Percentiles rank a stretch among this genome's conserved stretches.
Conservation (phyloP, 345 rosid genomes). For the Theobroma cacao region DNA sequence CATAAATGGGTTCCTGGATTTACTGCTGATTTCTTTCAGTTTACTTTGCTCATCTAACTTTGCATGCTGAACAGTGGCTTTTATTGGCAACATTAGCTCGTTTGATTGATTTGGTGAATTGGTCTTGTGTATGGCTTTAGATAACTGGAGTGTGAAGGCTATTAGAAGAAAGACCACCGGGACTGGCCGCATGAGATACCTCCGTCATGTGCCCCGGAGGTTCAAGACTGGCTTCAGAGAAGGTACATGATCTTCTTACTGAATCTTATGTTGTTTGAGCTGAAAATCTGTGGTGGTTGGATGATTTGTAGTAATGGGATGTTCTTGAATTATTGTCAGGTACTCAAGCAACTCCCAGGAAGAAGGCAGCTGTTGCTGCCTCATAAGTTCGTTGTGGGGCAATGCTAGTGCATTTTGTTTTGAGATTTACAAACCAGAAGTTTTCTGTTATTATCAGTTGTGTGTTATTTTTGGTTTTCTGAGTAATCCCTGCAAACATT, state of each 20-base stretch:
- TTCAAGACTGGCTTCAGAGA: slow-evolving; percentile 83
- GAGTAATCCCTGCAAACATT: background rate
- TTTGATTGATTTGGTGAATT: background rate
- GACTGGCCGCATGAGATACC: slow-evolving; percentile 77
- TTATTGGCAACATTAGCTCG: background rate
- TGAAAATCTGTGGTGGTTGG: background rate
- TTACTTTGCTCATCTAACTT: background rate
- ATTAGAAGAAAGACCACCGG: slow-evolving; percentile 79
- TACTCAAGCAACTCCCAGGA: slow-evolving; percentile 70
- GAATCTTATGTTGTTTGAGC: background rate
- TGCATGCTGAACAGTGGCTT: background rate
- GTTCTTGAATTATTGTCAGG: slow-evolving; percentile 28
- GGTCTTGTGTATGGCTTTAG: slow-evolving; percentile 21
- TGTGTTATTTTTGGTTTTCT: background rate
- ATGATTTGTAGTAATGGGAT: background rate
- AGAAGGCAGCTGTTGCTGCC: slow-evolving; percentile 43
- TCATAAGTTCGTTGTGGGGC: slow-evolving; percentile 22
- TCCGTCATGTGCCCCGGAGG: slow-evolving; percentile 66
- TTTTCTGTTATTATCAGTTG: slow-evolving; percentile 17
- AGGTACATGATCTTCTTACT: slow-evolving; percentile 25
- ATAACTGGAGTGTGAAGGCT: slow-evolving; percentile 85
- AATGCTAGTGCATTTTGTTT: slow-evolving; percentile 6
- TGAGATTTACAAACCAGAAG: slow-evolving; percentile 10
- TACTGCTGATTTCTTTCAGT: background rate
- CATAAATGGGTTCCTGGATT: background rate